Percentiles rank a stretch among this genome's conserved stretches.
These are phyloP conservation scores for Kregervanrija fluxuum DNA, from an alignment of 805 yeast genomes.

Conservation along the genomic window DNA sequence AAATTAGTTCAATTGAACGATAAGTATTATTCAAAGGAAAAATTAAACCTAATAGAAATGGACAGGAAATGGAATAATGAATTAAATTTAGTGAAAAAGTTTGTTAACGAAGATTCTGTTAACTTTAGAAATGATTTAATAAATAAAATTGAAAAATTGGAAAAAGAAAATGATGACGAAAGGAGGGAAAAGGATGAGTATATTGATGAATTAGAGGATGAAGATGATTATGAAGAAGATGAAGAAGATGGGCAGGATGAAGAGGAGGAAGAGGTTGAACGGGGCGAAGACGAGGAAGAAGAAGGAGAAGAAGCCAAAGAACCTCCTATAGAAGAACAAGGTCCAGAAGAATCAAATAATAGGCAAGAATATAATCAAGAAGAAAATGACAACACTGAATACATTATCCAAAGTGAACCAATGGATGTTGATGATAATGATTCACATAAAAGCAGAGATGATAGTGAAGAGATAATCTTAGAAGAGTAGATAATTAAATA, in stretches of 20 bases:
- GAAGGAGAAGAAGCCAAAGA: not conserved
- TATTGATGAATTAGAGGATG: constrained; percentile 9
- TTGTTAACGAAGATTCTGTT: constrained; percentile 16
- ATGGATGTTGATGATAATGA: not conserved
- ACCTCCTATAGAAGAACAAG: constrained; percentile 7
- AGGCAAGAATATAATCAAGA: constrained; percentile 4
- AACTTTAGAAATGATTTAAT: constrained; percentile 9
- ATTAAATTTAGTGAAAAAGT: constrained; percentile 15
- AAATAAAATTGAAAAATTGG: constrained; percentile 7
- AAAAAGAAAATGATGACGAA: constrained; percentile 9
- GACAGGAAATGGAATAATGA: constrained; percentile 25
- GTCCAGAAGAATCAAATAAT: constrained; percentile 6
- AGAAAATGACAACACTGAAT: constrained; percentile 2
- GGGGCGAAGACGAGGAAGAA: not conserved
- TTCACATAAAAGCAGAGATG: not conserved
- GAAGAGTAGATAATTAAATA: too few species aligned
- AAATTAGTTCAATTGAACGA: constrained; percentile 22
- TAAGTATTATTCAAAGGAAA: constrained; percentile 19
- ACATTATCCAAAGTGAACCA: not conserved
- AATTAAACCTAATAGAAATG: constrained; percentile 13
- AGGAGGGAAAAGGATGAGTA: constrained; percentile 9
- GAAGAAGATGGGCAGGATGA: constrained; percentile 4
- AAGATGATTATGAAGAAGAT: constrained; percentile 3
- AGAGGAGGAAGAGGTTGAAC: constrained; percentile 5
- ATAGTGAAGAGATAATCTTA: not conserved